Percentiles rank a stretch among this genome's conserved stretches.
These are phyloP conservation scores for Aspergillus fijiensis DNA, from an alignment of 2,329 filamentous ascomycete species.

Conservation along the genomic window DNA sequence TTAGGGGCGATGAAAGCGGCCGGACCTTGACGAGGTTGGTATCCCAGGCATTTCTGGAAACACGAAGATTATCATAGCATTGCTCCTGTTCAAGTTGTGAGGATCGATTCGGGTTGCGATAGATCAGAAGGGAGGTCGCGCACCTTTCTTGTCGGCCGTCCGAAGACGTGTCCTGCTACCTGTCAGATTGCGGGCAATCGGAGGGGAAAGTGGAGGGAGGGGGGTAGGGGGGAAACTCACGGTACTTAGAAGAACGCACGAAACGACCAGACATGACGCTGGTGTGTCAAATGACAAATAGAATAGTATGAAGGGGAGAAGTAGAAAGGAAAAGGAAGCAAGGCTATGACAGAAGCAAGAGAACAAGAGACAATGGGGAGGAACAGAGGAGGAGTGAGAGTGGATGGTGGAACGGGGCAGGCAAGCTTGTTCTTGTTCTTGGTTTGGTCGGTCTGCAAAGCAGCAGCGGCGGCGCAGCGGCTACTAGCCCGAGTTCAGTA, in stretches of 20 bases:
- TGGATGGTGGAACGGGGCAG: slow-evolving; percentile 11
- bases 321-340: slow-evolving; percentile 15
- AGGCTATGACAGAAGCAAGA: slow-evolving; percentile 13
- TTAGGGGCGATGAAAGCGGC: slow-evolving; percentile 31
- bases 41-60: slow-evolving; percentile 99
- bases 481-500: no score
- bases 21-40: slow-evolving; percentile 95
- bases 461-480: not conserved
- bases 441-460: slow-evolving; percentile 1
- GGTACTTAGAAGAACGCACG: slow-evolving; percentile 72
- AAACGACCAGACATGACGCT: slow-evolving; percentile 66
- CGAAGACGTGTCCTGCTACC: slow-evolving; percentile 88
- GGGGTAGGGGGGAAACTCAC: slow-evolving; percentile 47
- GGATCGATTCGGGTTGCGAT: not conserved
- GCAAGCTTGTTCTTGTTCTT: not conserved
- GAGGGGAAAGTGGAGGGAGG: slow-evolving; percentile 13
- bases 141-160: slow-evolving; percentile 85
- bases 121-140: slow-evolving; percentile 5
- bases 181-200: slow-evolving; percentile 30
- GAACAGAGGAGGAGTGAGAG: slow-evolving; percentile 9
- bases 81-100: slow-evolving; percentile 61
- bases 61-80: slow-evolving; percentile 97
- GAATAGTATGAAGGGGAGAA: not conserved
- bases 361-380: slow-evolving; percentile 20
- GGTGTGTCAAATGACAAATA: slow-evolving; percentile 9